Evolutionary conservation across 805 yeast species (phyloP), one percentile per base, ranked within the genome.

Genomic region (Ogataea minuta): DNA sequence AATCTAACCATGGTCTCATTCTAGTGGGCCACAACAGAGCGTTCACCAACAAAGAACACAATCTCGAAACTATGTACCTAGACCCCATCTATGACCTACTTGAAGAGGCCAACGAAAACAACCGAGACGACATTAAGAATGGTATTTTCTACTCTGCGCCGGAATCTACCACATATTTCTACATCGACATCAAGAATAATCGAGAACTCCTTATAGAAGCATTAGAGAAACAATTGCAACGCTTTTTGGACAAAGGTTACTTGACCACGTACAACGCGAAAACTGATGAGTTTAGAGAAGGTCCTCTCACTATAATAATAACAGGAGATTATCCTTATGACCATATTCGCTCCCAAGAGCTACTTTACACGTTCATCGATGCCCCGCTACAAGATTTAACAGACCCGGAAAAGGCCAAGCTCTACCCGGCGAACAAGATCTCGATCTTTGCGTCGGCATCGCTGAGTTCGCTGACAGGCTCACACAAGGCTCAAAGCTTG

Each of bases 261-360:
- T 54, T 84, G 28, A 69, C 84, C 0, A 63, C 68, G 37, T 76
- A 62, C 52, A 70, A 76, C 48, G 43, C 62, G 9, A 48, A 50
- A 2, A 45, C 63, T 3, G 52, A 63, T 0, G 48, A 52, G 23
- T 58, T 71, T 41, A 56, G 56, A 4, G 61, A 68, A 35, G 80
- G 81, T 1, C 87, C 88, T 3, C 39, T 84, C 14, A 72, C 84
- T 0, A 59, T 83, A 6, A 70, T 82, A 4, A 66, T 80, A 25
- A 83, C 88, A 1, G 91, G 93, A 2, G 71, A 78, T 49, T 66
- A 70, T 34, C 88, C 89, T 1, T 56, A 62, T 33, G 73, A 64
- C 14, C 45, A 57, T 27, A 57, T 71, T 25, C 30, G 39, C 6
- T 26, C 42, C 7, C 49, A 55, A 35, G 41, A 49, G 16, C 37